A percentile compares a stretch with the other conserved stretches of the same genome.
Conservation (phyloP, 2,329 filamentous ascomycete genomes). For the Coleophoma cylindrospora region DNA sequence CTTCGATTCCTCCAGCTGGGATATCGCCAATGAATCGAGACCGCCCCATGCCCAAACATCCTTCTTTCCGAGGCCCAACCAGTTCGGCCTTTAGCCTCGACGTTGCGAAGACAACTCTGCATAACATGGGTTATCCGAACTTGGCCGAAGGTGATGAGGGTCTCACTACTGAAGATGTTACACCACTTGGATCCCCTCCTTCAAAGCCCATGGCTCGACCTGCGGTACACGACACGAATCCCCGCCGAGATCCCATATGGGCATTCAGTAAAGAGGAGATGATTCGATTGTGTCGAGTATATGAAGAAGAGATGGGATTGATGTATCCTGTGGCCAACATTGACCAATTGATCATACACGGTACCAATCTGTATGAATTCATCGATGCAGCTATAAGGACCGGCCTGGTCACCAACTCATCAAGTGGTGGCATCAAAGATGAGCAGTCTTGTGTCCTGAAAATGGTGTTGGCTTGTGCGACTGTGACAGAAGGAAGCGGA, state of each 20-base stretch:
- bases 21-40: conserved; percentile 17
- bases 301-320: conserved; percentile 85
- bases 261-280: conserved; percentile 74
- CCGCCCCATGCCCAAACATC: conserved; percentile 27
- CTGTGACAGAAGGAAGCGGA: conserved; percentile 74
- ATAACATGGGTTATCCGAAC: conserved; percentile 80
- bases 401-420: conserved; percentile 45
- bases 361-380: conserved; percentile 64
- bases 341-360: conserved; percentile 64
- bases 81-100: conserved; percentile 82
- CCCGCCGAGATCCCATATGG: conserved; percentile 72
- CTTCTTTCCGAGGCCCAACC: conserved; percentile 77
- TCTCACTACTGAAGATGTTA: conserved; percentile 43
- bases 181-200: conserved; percentile 30
- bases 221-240: conserved; percentile 7
- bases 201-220: conserved; percentile 14
- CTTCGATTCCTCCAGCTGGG: conserved; percentile 7
- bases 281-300: conserved; percentile 69
- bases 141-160: conserved; percentile 60
- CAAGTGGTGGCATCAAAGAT: conserved; percentile 42
- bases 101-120: conserved; percentile 79
- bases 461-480: conserved; percentile 72
- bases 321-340: conserved; percentile 89
- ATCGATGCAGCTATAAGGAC: conserved; percentile 61
- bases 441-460: conserved; percentile 71